Evolutionary conservation across 2,329 filamentous ascomycete genomes (phyloP), one percentile per base, ranked within the genome.

Genomic region (Cytospora schulzeri): DNA sequence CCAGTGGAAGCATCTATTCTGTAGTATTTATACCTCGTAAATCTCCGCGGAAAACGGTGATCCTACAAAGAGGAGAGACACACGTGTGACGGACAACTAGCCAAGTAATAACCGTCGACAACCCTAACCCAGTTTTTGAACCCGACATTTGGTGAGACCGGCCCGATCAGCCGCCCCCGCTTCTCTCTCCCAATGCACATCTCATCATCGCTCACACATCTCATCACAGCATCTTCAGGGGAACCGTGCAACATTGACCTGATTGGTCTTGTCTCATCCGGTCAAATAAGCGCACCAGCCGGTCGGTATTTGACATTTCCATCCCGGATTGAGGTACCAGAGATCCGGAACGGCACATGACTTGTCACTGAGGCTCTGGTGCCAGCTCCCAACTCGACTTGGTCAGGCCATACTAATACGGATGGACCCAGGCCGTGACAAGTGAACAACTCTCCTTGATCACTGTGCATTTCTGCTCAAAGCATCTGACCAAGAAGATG

Each of bases 401-500:
- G 2, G 14, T 24, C n/a, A 24, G 4, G 8, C n/a, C 8, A 48
- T 48, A 48, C 45, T 24, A 24, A 48, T 48, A 48, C 45, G n/a
- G 45, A 48, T n/a, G 8, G 45, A 14, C 19, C 45, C 45, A 48
- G 45, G 45, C n/a, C 45, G 45, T 62, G 52, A 50, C 60, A 50
- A 56, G 52, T 53, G 38, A 56, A 14, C 33, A 31, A 31, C 29
- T 19, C 26, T 35, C 35, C 45, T 48, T 24, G 26, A 51, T 45
- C 17, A 26, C 60, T 24, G 35, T 35, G 35, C 5, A 56, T 24
- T 28, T 33, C 29, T 50, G 19, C 38, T 48, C 52, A 50, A 26
- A 56, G 41, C 29, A 3, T 51, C 38, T 22, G 35, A 54, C 6
- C 73, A 78, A 76, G 69, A 78, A 76, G 69, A 92, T 93, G 90